These are phyloP conservation scores for Acacia concinna DNA, from an alignment of 331 rosid species.

Conservation along the genomic window DNA sequence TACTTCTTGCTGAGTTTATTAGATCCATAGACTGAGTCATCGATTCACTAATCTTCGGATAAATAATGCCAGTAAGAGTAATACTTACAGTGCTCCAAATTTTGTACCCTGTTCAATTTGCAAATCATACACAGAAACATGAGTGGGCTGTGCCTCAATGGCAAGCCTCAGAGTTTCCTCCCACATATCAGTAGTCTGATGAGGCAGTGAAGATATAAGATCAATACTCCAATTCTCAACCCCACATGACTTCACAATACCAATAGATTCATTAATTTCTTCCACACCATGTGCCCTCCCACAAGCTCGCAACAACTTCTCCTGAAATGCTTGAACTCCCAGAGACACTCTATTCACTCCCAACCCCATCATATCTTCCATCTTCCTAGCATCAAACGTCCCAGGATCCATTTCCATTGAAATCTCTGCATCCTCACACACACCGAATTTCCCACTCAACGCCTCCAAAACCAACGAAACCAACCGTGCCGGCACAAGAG, in stretches of 20 bases:
- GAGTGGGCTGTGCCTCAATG: slow-evolving; percentile 50
- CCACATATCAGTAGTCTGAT: slow-evolving; percentile 64
- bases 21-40: neutral
- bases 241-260: slow-evolving; percentile 51
- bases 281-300: slow-evolving; percentile 64
- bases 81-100: slow-evolving; percentile 57
- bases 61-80: neutral
- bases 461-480: slow-evolving; percentile 46
- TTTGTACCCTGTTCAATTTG: slow-evolving; percentile 67
- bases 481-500: slow-evolving; percentile 62
- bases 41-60: neutral
- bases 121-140: slow-evolving; percentile 66
- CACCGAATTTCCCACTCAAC: slow-evolving; percentile 46
- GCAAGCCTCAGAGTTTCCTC: slow-evolving; percentile 59
- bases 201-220: slow-evolving; percentile 66
- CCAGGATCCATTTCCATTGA: slow-evolving; percentile 81
- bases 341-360: slow-evolving; percentile 67
- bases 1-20: neutral
- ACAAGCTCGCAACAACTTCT: slow-evolving; percentile 53
- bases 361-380: slow-evolving; percentile 42
- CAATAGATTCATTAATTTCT: slow-evolving; percentile 63
- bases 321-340: slow-evolving; percentile 75
- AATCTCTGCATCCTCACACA: slow-evolving; percentile 49
- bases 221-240: slow-evolving; percentile 70
- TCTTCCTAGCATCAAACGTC: slow-evolving; percentile 56